Conservation (phyloP, 495 filamentous ascomycete genomes). For the Penicillium soppii region DNA sequence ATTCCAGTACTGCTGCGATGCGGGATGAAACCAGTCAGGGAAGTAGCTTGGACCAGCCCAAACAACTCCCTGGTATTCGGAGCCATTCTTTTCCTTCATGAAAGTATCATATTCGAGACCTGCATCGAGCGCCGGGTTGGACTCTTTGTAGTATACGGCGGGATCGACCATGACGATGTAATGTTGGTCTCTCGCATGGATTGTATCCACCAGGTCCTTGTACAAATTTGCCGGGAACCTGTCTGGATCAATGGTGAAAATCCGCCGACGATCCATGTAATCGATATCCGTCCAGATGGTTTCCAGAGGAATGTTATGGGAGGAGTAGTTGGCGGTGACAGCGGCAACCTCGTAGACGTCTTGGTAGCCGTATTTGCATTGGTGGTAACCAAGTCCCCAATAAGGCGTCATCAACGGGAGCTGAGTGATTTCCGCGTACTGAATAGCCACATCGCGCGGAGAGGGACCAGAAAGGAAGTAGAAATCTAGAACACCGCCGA, state of each 20-base stretch:
- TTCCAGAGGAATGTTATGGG: constrained; percentile 52
- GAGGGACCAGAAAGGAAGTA: constrained; percentile 55
- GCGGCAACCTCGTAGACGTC: constrained; percentile 48
- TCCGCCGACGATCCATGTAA: constrained; percentile 23
- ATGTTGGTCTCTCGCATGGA: constrained; percentile 20
- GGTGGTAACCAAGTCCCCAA: constrained; percentile 55
- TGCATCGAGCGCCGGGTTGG: constrained; percentile 9
- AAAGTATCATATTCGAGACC: constrained; percentile 17
- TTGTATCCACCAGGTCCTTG: constrained; percentile 15
- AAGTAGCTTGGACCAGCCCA: constrained; percentile 26
- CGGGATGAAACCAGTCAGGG: constrained; percentile 26
- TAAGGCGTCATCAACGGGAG: constrained; percentile 55
- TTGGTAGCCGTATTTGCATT: constrained; percentile 56
- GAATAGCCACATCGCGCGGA: constrained; percentile 45
- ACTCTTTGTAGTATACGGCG: constrained; percentile 14
- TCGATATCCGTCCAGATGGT: constrained; percentile 58
- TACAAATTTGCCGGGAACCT: constrained; percentile 10
- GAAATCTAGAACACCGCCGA: constrained; percentile 55
- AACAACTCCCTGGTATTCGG: constrained; percentile 20
- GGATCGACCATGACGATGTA: constrained; percentile 27
- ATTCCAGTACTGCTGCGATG: constrained; percentile 22
- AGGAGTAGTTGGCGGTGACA: constrained; percentile 48
- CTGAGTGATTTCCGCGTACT: constrained; percentile 45
- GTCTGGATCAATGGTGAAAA: constrained; percentile 24
- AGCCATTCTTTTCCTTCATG: constrained; percentile 15